Conservation (phyloP, 345 rosid genomes). For the Sisymbrium altissimum region DNA sequence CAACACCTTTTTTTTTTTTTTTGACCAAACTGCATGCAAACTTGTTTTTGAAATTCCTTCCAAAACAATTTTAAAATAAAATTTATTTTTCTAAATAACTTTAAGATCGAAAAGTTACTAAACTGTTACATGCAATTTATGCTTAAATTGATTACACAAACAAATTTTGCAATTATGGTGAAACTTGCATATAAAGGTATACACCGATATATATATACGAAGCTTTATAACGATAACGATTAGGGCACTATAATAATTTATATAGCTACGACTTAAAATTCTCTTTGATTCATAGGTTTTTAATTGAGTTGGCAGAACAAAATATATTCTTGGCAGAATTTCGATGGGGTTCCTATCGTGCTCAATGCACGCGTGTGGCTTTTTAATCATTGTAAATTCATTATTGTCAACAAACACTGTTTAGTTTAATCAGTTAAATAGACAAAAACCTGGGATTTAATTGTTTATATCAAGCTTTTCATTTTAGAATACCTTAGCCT, state of each 20-base stretch:
- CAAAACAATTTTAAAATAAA: too few species aligned
- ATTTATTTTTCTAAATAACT: too few species aligned
- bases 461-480: not conserved
- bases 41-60: too few species aligned
- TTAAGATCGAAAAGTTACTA: too few species aligned
- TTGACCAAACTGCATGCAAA: too few species aligned
- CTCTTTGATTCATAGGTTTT: not conserved
- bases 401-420: slow-evolving; percentile 16
- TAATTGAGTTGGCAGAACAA: slow-evolving; percentile 19
- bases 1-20: too few species aligned
- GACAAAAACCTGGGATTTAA: not conserved
- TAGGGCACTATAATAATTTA: not conserved
- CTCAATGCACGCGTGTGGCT: slow-evolving; percentile 32
- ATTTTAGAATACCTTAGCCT: not conserved
- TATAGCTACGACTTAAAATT: not conserved
- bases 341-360: slow-evolving; percentile 10
- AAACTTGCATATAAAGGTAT: too few species aligned
- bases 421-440: slow-evolving; percentile 3
- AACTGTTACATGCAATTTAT: too few species aligned
- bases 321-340: slow-evolving; percentile 17
- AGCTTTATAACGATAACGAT: not conserved
- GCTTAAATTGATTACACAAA: too few species aligned
- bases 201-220: not conserved
- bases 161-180: too few species aligned
- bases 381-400: slow-evolving; percentile 22